Percentiles rank a stretch among this genome's conserved stretches.
phyloP scores from a whole-genome alignment of 1,284 basidiomycete genomes.

The Ganoderma sinense region DNA sequence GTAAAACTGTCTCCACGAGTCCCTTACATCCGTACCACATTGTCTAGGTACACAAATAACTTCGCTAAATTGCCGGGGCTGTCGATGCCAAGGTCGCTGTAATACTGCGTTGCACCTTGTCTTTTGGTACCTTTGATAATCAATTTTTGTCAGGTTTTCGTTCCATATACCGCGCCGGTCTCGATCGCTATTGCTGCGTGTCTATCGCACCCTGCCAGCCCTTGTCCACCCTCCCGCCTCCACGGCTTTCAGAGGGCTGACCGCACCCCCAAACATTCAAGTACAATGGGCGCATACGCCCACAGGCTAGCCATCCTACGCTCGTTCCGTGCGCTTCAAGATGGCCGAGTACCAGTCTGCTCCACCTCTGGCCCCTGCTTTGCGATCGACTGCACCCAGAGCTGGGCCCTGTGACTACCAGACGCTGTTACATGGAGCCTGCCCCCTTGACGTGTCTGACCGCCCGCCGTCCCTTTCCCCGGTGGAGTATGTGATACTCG shows the following conservation, averaged over 20 bases:
- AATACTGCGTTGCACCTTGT: neutral
- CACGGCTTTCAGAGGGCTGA: neutral
- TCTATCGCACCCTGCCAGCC: neutral
- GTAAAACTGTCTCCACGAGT: neutral
- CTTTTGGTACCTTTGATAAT: neutral
- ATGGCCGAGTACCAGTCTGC: neutral
- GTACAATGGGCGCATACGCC: neutral
- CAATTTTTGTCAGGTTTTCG: neutral
- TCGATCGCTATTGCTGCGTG: neutral
- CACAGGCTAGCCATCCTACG: neutral
- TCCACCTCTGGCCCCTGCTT: neutral
- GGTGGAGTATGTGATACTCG: neutral
- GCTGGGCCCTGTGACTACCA: neutral
- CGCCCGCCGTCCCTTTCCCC: neutral
- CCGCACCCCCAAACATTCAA: neutral
- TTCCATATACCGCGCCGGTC: neutral
- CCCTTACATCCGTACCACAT: neutral
- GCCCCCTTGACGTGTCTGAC: neutral
- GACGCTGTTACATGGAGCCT: neutral
- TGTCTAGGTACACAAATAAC: neutral
- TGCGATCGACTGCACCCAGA: neutral
- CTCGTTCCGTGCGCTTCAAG: neutral
- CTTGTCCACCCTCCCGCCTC: neutral
- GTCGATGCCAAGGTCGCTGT: neutral
- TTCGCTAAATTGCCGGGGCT: neutral